Percentiles rank a stretch among this genome's conserved stretches.
Evolutionary conservation across 2,329 filamentous ascomycete genomes (phyloP).

Genomic region (Beauveria sp.): DNA sequence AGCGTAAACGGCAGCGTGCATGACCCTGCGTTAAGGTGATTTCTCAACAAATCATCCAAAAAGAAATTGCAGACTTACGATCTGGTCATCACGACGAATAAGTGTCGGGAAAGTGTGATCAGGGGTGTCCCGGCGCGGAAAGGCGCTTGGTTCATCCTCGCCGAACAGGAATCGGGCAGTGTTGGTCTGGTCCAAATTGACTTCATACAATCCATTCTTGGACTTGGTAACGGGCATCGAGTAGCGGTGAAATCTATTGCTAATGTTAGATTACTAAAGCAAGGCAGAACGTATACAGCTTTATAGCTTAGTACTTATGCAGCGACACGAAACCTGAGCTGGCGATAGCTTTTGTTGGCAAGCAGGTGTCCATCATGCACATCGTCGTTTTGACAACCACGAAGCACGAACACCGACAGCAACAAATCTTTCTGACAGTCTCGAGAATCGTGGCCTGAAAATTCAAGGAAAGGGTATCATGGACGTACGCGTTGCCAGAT

Average conservation of each 20-base stretch:
- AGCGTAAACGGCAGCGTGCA: background rate
- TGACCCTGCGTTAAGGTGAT: background rate
- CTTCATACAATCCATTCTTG: constrained; percentile 58
- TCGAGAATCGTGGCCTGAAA: background rate
- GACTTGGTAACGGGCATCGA: constrained; percentile 82
- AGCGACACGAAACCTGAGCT: background rate
- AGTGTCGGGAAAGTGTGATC: constrained; percentile 86
- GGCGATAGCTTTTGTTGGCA: background rate
- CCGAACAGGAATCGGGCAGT: constrained; percentile 81
- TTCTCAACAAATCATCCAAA: background rate
- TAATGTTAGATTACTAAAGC: constrained; percentile 2
- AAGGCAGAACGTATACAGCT: background rate
- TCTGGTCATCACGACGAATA: constrained; percentile 54
- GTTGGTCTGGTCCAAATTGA: constrained; percentile 73
- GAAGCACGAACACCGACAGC: background rate
- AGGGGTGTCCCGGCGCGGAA: constrained; percentile 45
- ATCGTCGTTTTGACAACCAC: background rate
- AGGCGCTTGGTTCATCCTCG: constrained; percentile 59
- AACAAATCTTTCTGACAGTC: background rate
- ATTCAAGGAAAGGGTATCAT: background rate
- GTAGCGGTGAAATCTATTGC: constrained; percentile 71
- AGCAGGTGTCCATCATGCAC: background rate
- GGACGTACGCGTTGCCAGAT: constrained; percentile 70
- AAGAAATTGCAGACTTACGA: constrained; percentile 36
- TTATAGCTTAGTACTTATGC: background rate